Percentiles rank a stretch among this genome's conserved stretches.
Evolutionary conservation across 768 basidiomycete species (phyloP).

Genomic region (Serendipita indica): DNA sequence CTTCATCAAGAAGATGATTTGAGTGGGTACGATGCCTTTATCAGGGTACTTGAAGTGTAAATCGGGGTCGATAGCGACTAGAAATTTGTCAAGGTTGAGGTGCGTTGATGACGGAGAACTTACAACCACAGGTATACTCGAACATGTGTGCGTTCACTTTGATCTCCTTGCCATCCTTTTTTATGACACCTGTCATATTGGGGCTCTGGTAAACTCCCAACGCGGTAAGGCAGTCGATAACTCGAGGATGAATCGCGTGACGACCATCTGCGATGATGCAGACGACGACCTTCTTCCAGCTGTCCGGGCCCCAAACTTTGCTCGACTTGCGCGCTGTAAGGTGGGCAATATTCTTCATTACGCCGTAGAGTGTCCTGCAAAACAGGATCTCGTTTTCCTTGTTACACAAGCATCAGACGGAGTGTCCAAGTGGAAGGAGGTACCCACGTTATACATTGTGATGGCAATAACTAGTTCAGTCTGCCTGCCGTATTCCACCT

Average conservation of each 20-base stretch:
- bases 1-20: conserved; percentile 83
- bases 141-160: conserved; percentile 82
- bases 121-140: conserved; percentile 87
- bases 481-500: conserved; percentile 60
- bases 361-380: conserved; percentile 86
- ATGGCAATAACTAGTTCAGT: conserved; percentile 91
- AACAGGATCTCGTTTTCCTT: conserved; percentile 85
- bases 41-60: conserved; percentile 71
- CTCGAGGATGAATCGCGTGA: conserved; percentile 68
- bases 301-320: conserved; percentile 94
- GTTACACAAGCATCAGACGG: conserved; percentile 1
- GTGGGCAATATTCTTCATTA: conserved; percentile 87
- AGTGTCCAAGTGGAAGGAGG: conserved; percentile 1
- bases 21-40: conserved; percentile 72
- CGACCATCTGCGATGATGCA: conserved; percentile 84
- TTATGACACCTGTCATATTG: conserved; percentile 8
- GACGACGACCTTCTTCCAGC: conserved; percentile 97
- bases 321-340: conserved; percentile 71
- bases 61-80: conserved; percentile 53
- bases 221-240: conserved; percentile 74
- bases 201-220: conserved; percentile 81
- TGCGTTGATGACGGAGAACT: conserved; percentile 35
- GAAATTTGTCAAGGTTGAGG: conserved; percentile 29
- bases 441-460: conserved; percentile 87
- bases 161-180: conserved; percentile 66